Base-by-base conservation (phyloP, 1,284 basidiomycete genomes). In the Pseudozyma hubeiensis region DNA sequence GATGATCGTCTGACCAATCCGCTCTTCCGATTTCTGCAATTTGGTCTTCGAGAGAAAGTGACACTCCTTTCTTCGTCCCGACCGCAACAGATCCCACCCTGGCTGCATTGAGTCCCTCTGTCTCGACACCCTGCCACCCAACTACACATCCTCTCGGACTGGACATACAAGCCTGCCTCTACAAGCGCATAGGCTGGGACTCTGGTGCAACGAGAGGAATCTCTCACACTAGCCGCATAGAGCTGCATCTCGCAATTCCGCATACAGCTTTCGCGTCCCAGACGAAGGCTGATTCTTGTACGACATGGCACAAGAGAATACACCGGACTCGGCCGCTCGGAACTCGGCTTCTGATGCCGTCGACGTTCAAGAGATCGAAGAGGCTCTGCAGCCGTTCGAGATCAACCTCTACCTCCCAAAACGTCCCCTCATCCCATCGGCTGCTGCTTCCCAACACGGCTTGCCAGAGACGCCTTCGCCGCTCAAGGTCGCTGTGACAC, bases 381-480 rank as follows among this genome's bases (percentile, higher is more conserved):
- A 68, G 51, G 65, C 65, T 50, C 61, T 76, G 19, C 76, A 77
- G 53, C 79, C 81, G 13, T 83, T 83, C 58, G 81, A 83, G 60
- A 76, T 84, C 47, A 59, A 60, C 53, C 77, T 84, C n/a, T 63
- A 79, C 59, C 75, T 84, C 14, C 82, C 82, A 13, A 65, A 53
- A 43, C 71, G 82, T 53, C 81, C 81, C 14, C 69, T 83, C 44
- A 71, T 84, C 31, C 81, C 82, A 33, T 74, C 77, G 17, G 60
- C 66, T 34, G 55, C 64, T 13, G 77, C 63, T 48, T 56, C 59
- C 14, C 47, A 70, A 46, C 57, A 69, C n/a, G 81, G 82, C 30
- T 65, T 83, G 24, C 82, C 82, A 24, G 78, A 79, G 19, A 81
- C 78, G 16, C 81, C 81, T 16, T 73, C 72, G 47, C 80, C 82